Evolutionary conservation across 2,329 filamentous ascomycete genomes (phyloP), one percentile per base, ranked within the genome.

Genomic region (Teratosphaeria pseudoeucalypti): DNA sequence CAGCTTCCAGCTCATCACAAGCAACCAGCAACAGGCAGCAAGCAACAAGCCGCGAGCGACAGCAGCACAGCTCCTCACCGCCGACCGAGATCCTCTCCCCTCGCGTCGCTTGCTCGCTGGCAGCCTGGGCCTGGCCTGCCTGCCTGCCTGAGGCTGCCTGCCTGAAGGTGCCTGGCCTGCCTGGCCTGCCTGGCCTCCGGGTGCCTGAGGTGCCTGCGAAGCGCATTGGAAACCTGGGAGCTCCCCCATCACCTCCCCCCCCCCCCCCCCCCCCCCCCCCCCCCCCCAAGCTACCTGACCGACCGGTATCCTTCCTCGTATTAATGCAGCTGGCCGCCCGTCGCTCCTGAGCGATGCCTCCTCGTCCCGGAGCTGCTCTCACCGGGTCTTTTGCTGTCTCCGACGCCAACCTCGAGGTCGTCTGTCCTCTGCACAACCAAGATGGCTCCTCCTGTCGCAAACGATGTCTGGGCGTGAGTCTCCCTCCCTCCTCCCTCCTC

Each of bases 401-500:
- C 70, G 90, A 96, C 80, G 84, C 88, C 75, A 92, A 89, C 76
- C 95, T 95, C 76, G 92, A 97, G 78, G 94, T 99, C 73, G 89
- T 96, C 72, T 99, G 94, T 78, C 94, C 94, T 67, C 81, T 99
- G 76, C 86, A 86, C 72, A 96, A 96, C 74, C 92, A 96, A 73
- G 94, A 99, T 84, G 90, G 90, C 74, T 96, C 92, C 67, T 90
- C 87, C 78, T 99, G 94, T 81, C 87, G 92, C 75, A 99, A 99
- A 81, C 85, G 92, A 81, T 99, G 94, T 79, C 87, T 95, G 73
- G 94, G 94, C 77, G 94, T 97, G 83, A 63, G 49, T 55, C 53
- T 39, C 49, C 55, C 16, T 19, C 34, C 19, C 23, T 29, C 16
- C 16, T 34, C 54, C 47, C 57, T 57, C 32, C 43, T 9, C 16